These are phyloP conservation scores for Paecilomyces dactylethromorphus DNA, from an alignment of 2,329 filamentous ascomycete species.

Conservation along the genomic window DNA sequence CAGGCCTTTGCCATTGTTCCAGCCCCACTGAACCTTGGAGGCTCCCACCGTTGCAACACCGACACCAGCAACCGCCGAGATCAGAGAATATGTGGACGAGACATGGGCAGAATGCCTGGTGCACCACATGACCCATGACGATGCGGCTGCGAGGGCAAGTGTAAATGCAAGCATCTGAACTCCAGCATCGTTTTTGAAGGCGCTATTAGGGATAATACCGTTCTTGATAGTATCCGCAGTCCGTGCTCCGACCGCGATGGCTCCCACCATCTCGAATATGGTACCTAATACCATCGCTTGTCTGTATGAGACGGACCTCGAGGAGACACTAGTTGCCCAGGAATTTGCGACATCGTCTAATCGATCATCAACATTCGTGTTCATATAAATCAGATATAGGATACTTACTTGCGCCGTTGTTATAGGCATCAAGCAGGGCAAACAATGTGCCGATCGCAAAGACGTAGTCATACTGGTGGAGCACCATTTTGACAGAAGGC, in stretches of 20 bases:
- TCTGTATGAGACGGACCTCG: conserved; percentile 65
- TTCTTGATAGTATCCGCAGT: conserved; percentile 76
- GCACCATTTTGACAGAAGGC: conserved; percentile 43
- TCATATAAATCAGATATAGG: background rate
- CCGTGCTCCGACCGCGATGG: conserved; percentile 60
- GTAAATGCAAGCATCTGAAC: conserved; percentile 65
- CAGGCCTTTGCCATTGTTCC: conserved; percentile 61
- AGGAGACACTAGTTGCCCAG: conserved; percentile 76
- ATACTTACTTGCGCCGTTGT: conserved; percentile 68
- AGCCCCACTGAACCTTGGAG: conserved; percentile 59
- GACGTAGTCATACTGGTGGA: conserved; percentile 61
- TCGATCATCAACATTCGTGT: conserved; percentile 8
- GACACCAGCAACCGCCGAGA: conserved; percentile 63
- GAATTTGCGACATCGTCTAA: conserved; percentile 77
- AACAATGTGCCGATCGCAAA: conserved; percentile 71
- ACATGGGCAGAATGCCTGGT: conserved; percentile 67
- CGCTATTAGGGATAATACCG: conserved; percentile 57
- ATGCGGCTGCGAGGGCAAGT: conserved; percentile 58
- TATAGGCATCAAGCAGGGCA: conserved; percentile 69
- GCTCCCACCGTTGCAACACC: conserved; percentile 62
- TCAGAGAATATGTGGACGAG: conserved; percentile 65
- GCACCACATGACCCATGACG: conserved; percentile 75
- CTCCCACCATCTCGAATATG: conserved; percentile 63
- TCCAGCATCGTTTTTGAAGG: conserved; percentile 56
- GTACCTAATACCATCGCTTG: conserved; percentile 62